A percentile compares a stretch with the other conserved stretches of the same genome.
Evolutionary conservation across 768 basidiomycete species (phyloP).

Genomic region (Boletus sp.): DNA sequence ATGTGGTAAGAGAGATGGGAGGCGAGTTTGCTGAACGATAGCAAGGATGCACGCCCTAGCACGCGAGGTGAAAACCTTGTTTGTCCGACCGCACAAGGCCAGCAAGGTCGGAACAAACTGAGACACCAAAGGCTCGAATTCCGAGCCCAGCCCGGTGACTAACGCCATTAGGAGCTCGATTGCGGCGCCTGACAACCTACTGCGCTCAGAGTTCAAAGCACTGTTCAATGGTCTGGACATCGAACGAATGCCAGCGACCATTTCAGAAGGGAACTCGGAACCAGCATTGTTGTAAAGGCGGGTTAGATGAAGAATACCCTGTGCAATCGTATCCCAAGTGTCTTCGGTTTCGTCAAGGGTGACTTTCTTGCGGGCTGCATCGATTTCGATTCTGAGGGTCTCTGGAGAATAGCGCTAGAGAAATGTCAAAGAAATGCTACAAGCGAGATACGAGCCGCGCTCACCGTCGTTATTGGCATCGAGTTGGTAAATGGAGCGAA

Average conservation of each 20-base stretch:
- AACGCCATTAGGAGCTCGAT: conserved; percentile 59
- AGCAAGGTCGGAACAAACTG: conserved; percentile 69
- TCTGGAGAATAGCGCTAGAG: conserved; percentile 33
- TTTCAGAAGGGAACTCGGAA: conserved; percentile 48
- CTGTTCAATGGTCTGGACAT: conserved; percentile 52
- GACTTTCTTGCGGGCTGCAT: conserved; percentile 41
- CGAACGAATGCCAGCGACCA: conserved; percentile 50
- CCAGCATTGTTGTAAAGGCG: conserved; percentile 52
- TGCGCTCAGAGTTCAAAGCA: conserved; percentile 72
- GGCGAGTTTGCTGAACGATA: conserved; percentile 67
- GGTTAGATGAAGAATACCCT: conserved; percentile 46
- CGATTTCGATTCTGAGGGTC: conserved; percentile 40
- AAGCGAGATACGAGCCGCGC: rapidly evolving
- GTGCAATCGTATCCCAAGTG: conserved; percentile 69
- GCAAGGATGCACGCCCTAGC: conserved; percentile 57
- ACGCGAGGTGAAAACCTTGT: conserved; percentile 73
- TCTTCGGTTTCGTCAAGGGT: conserved; percentile 69
- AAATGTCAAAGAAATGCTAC: background rate
- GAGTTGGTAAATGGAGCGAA: conserved; percentile 1
- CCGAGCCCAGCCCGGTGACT: conserved; percentile 52
- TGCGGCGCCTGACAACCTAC: conserved; percentile 64
- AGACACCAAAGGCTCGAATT: conserved; percentile 68
- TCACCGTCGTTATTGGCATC: conserved; percentile 33
- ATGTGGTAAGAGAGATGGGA: conserved; percentile 60
- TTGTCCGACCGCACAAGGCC: conserved; percentile 65